Evolutionary conservation across 2,329 filamentous ascomycete species (phyloP), one percentile per base, ranked within the genome.

Genomic region (Alternaria sp.): DNA sequence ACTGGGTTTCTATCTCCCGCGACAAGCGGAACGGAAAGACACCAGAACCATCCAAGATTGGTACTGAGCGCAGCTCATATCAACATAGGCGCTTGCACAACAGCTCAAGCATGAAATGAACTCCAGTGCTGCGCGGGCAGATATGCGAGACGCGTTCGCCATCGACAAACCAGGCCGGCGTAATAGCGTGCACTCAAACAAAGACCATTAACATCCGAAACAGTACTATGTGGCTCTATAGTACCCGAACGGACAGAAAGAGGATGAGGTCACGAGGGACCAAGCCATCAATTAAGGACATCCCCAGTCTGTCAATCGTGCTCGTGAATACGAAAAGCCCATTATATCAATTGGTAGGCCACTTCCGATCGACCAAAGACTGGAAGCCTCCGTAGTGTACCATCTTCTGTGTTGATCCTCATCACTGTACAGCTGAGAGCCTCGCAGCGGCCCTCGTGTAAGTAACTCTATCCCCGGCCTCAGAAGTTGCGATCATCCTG

Each of bases 401-500:
- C 7, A 15, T 23, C 28, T 9, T 52, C 11, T 8, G 7, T 23
- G 19, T 40, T 40, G 28, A 21, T 23, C 19, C 21, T 52, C 13
- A 52, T 40, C 49, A 36, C 30, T 36, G 21, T 36, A 40, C 19
- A 52, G 49, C 49, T 23, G 19, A 36, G 30, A 15, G 28, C n/a
- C 13, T 40, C 49, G 28, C 19, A 15, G 36, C 23, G 19, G 13
- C 36, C 21, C 49, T 23, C 32, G 19, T 23, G 32, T 40, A 21
- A 52, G 32, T 11, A 36, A 36, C 21, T 30, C n/a, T 25, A 25
- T 23, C 28, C 23, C 58, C 51, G 19, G 44, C 28, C 47, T 36
- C 25, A 44, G 44, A 57, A 32, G 44, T 30, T 54, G 52, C 25
- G 51, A 60, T 57, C 44, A 60, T 60, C 52, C 51, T 36, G 44